Conservation (phyloP, 306 rosid species). For the Rubus idaeus region DNA sequence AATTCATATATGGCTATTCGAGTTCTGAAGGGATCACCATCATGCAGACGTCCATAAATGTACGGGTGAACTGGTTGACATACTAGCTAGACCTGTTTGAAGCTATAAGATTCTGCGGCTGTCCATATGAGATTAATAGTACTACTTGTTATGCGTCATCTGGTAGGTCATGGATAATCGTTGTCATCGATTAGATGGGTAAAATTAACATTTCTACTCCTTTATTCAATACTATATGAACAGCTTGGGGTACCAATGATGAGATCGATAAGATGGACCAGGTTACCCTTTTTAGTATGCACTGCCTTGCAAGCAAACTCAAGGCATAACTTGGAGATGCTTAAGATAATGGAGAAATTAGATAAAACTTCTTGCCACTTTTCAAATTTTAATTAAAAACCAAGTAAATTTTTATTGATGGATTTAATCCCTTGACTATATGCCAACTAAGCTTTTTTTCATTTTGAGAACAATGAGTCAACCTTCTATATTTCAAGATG, state of each 20-base stretch:
- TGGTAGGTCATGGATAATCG: background rate
- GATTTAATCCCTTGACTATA: too few relatives aligned
- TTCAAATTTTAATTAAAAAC: too few relatives aligned
- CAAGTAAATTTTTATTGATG: too few relatives aligned
- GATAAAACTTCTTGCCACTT: too few relatives aligned
- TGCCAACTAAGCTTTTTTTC: too few relatives aligned
- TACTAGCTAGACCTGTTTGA: too few relatives aligned
- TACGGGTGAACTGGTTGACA: background rate
- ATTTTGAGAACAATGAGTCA: too few relatives aligned
- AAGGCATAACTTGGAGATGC: background rate
- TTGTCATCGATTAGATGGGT: too few relatives aligned
- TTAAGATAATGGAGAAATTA: background rate
- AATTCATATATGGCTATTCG: background rate
- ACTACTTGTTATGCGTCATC: background rate
- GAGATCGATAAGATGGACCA: background rate
- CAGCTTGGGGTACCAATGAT: background rate
- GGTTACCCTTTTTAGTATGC: background rate
- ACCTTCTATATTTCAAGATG: too few relatives aligned
- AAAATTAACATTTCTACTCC: too few relatives aligned
- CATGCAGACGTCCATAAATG: background rate
- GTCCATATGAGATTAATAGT: background rate
- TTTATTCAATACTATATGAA: background rate
- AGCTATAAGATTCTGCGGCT: background rate
- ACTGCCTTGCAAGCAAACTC: slow-evolving; percentile 4
- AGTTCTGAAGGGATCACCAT: slow-evolving; percentile 3